Conservation (phyloP, 306 rosid species). For the Prunus armeniaca region DNA sequence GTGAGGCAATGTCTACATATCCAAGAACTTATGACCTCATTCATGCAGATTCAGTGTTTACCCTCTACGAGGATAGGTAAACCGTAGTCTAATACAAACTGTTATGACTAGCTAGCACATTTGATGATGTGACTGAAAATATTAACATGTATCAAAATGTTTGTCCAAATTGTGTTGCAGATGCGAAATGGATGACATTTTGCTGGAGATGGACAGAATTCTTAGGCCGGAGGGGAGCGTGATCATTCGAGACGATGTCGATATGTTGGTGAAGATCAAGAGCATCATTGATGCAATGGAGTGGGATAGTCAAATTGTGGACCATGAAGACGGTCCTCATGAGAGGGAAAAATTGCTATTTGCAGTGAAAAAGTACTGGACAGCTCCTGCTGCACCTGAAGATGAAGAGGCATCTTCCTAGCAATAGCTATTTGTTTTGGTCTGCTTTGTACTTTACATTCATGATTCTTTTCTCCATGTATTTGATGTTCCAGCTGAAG, state of each 20-base stretch:
- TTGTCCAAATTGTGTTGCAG: slow-evolving; percentile 29
- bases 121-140: background rate
- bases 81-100: background rate
- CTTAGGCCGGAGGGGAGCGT: slow-evolving; percentile 82
- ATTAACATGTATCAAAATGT: background rate
- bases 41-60: slow-evolving; percentile 76
- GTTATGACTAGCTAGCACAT: background rate
- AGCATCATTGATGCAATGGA: slow-evolving; percentile 47
- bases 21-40: slow-evolving; percentile 84
- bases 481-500: background rate
- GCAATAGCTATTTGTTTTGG: background rate
- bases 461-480: background rate
- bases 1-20: slow-evolving; percentile 94
- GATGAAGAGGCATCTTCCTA: slow-evolving; percentile 16
- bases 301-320: slow-evolving; percentile 77
- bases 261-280: slow-evolving; percentile 52
- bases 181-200: slow-evolving; percentile 73
- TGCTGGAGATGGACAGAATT: slow-evolving; percentile 80
- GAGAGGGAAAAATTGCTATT: slow-evolving; percentile 60
- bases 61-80: slow-evolving; percentile 63
- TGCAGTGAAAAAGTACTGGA: slow-evolving; percentile 83
- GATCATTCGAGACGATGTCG: slow-evolving; percentile 73
- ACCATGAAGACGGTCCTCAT: slow-evolving; percentile 81
- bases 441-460: background rate
- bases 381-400: slow-evolving; percentile 45